Evolutionary conservation across 1,139 yeast species (phyloP).

Genomic region (Saccharomyces uvarum): DNA sequence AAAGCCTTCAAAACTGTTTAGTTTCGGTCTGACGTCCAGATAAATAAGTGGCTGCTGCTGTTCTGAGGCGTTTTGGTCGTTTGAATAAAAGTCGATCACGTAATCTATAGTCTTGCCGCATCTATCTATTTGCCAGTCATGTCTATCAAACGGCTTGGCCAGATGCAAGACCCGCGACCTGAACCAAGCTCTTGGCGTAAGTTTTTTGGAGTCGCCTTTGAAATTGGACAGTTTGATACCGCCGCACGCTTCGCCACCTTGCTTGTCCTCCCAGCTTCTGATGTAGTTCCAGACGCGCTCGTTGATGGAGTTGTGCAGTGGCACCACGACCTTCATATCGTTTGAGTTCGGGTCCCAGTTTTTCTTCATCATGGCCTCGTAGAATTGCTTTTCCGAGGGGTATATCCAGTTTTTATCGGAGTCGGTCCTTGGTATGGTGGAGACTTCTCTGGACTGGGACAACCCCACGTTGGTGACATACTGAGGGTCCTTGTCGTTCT

Average conservation of each 20-base stretch:
- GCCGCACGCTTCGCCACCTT: slow-evolving; percentile 65
- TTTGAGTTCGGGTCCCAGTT: slow-evolving; percentile 74
- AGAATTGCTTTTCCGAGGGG: slow-evolving; percentile 92
- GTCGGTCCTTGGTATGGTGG: slow-evolving; percentile 79
- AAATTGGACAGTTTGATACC: slow-evolving; percentile 80
- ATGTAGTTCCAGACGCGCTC: slow-evolving; percentile 90
- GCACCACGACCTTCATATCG: slow-evolving; percentile 88
- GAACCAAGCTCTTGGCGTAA: slow-evolving; percentile 86
- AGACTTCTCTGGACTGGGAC: slow-evolving; percentile 65
- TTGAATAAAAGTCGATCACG: slow-evolving; percentile 83
- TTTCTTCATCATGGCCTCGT: slow-evolving; percentile 87
- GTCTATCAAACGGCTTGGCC: slow-evolving; percentile 86
- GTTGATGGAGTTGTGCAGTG: slow-evolving; percentile 88
- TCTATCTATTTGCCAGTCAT: slow-evolving; percentile 88
- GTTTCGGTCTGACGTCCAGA: slow-evolving; percentile 85
- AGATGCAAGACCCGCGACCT: slow-evolving; percentile 53
- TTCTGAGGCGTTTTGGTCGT: slow-evolving; percentile 36
- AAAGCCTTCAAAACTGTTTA: slow-evolving; percentile 72
- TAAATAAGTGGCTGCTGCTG: slow-evolving; percentile 47
- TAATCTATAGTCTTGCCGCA: slow-evolving; percentile 81
- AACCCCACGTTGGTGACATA: slow-evolving; percentile 34
- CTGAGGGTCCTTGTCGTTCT: slow-evolving; percentile 11
- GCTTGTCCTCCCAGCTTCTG: slow-evolving; percentile 66
- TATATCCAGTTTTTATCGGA: slow-evolving; percentile 72
- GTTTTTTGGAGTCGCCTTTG: slow-evolving; percentile 76